Evolutionary conservation across 805 yeast genomes (phyloP).

Genomic region (Candida verbasci): DNA sequence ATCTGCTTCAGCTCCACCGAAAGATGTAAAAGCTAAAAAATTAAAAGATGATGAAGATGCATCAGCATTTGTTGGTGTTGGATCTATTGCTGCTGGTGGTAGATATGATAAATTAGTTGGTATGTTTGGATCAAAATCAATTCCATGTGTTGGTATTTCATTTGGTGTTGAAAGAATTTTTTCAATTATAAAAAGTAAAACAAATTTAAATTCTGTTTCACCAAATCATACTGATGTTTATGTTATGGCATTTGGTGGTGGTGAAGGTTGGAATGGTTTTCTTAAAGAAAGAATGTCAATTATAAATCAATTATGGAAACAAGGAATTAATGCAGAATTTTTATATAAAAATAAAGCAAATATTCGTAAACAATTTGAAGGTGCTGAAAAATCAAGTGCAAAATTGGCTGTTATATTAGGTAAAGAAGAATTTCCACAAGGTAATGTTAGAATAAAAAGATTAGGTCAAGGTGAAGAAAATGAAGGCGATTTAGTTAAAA

Average conservation of each 20-base stretch:
- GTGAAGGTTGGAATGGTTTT: conserved; percentile 92
- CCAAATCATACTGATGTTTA: conserved; percentile 89
- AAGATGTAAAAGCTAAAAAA: conserved; percentile 18
- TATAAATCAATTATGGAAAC: conserved; percentile 78
- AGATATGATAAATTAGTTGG: conserved; percentile 96
- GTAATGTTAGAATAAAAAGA: conserved; percentile 79
- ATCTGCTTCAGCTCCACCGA: conserved; percentile 94
- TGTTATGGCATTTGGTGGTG: conserved; percentile 98
- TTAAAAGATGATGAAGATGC: conserved; percentile 71
- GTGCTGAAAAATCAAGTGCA: conserved; percentile 93
- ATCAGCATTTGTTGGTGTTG: conserved; percentile 94
- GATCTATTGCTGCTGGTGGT: conserved; percentile 98
- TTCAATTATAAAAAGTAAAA: conserved; percentile 79
- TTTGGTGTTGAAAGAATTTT: conserved; percentile 96
- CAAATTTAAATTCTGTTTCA: conserved; percentile 59
- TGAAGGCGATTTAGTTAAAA: conserved; percentile 74
- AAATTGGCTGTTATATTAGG: conserved; percentile 90
- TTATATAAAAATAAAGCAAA: conserved; percentile 91
- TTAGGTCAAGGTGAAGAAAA: conserved; percentile 83
- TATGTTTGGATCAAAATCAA: conserved; percentile 90
- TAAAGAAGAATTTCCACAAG: conserved; percentile 84
- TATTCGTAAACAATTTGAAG: conserved; percentile 93
- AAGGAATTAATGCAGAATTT: conserved; percentile 87
- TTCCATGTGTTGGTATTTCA: conserved; percentile 96
- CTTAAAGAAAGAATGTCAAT: conserved; percentile 86